These are phyloP conservation scores for Saccharomyces mikatae DNA, from an alignment of 805 yeast species.

Conservation along the genomic window DNA sequence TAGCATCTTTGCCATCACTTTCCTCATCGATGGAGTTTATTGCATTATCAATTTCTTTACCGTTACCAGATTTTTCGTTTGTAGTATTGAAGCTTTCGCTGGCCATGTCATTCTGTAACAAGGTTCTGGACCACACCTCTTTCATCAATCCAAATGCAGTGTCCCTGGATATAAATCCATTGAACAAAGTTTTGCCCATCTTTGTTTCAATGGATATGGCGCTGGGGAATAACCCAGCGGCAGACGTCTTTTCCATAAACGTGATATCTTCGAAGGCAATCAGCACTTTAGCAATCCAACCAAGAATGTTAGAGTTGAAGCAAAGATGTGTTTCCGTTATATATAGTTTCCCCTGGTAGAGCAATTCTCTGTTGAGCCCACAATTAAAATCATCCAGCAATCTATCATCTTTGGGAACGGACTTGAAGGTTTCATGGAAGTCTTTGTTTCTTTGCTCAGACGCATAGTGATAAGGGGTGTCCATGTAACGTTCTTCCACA, in stretches of 20 bases:
- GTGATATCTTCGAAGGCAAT: conserved; percentile 65
- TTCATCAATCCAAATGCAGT: conserved; percentile 62
- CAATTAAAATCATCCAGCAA: conserved; percentile 84
- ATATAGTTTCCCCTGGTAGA: conserved; percentile 82
- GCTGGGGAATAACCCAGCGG: conserved; percentile 87
- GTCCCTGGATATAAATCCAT: conserved; percentile 81
- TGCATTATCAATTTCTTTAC: conserved; percentile 25
- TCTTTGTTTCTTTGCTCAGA: conserved; percentile 56
- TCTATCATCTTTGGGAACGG: conserved; percentile 60
- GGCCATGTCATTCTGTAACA: conserved; percentile 7
- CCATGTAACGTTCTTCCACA: conserved; percentile 48
- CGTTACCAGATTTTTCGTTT: not conserved
- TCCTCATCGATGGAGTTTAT: conserved; percentile 40
- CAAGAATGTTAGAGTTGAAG: conserved; percentile 73
- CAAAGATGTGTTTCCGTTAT: conserved; percentile 72
- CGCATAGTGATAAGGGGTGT: conserved; percentile 58
- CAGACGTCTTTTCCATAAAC: conserved; percentile 59
- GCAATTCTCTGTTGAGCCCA: conserved; percentile 79
- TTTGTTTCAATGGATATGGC: conserved; percentile 69
- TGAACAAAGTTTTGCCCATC: conserved; percentile 65
- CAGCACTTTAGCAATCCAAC: conserved; percentile 80
- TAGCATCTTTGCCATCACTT: not conserved
- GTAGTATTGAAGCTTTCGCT: not conserved
- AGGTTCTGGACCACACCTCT: conserved; percentile 53
- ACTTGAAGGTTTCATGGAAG: conserved; percentile 68